Conservation (phyloP, 2,329 filamentous ascomycete species). For the Zymoseptoria ardabiliae region DNA sequence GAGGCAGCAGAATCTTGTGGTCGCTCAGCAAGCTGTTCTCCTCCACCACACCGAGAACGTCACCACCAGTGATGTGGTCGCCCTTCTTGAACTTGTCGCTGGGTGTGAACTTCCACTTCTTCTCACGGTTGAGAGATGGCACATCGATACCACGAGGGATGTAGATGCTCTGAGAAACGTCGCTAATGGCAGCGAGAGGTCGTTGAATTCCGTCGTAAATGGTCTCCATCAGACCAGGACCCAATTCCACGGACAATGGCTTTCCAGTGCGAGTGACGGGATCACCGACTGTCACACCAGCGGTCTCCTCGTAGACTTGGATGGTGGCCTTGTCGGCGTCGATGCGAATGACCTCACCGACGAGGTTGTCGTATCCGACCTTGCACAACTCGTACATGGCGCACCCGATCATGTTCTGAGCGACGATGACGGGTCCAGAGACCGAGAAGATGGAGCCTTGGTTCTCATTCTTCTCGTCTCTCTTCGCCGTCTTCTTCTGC, state of each 20-base stretch:
- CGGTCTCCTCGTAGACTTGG: constrained; percentile 98
- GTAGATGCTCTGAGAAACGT: constrained; percentile 79
- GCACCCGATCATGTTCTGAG: constrained; percentile 97
- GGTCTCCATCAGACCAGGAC: constrained; percentile 93
- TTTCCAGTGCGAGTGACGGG: constrained; percentile 86
- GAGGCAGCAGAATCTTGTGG: constrained; percentile 88
- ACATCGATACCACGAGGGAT: constrained; percentile 90
- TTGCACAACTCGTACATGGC: constrained; percentile 99
- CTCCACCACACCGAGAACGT: constrained; percentile 89
- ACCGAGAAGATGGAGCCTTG: constrained; percentile 65
- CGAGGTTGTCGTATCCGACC: constrained; percentile 84
- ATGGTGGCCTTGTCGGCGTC: constrained; percentile 92
- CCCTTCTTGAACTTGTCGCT: constrained; percentile 71
- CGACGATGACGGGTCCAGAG: constrained; percentile 84
- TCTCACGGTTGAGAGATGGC: constrained; percentile 79
- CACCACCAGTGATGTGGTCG: constrained; percentile 92
- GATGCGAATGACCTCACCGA: constrained; percentile 97
- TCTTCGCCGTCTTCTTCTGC: constrained; percentile 30
- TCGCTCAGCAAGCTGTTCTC: constrained; percentile 93
- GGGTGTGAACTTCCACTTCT: constrained; percentile 95
- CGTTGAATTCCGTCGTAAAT: constrained; percentile 99
- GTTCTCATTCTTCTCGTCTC: constrained; percentile 45
- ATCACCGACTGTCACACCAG: constrained; percentile 92
- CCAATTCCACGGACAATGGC: constrained; percentile 93
- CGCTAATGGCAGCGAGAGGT: constrained; percentile 77